A percentile compares a stretch with the other conserved stretches of the same genome.
These are phyloP conservation scores for Apiospora koreana DNA, from an alignment of 2,329 filamentous ascomycete genomes.

Conservation along the genomic window DNA sequence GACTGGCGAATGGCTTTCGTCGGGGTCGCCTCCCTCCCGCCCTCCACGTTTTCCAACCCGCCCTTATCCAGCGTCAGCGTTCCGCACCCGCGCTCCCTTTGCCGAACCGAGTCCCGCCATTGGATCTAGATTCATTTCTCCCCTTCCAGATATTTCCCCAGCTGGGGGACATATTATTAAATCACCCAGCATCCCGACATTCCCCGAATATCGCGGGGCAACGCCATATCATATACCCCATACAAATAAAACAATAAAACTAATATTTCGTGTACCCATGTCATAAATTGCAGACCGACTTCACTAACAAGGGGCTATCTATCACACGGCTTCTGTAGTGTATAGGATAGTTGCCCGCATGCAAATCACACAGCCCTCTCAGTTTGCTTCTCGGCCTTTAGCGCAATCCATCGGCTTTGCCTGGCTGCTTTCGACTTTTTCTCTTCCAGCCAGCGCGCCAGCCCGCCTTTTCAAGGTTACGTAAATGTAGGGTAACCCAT, in stretches of 20 bases:
- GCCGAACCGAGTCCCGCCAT: background rate
- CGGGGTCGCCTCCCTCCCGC: too few species aligned
- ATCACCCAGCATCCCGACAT: background rate
- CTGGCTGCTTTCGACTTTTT: background rate
- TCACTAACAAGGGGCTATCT: background rate
- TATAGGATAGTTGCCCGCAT: background rate
- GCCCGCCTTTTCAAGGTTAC: background rate
- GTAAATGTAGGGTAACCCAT: background rate
- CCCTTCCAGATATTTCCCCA: conserved; percentile 2
- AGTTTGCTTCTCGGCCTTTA: background rate
- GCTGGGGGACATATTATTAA: background rate
- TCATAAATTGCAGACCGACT: background rate
- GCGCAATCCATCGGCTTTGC: conserved; percentile 1
- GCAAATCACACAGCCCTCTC: background rate
- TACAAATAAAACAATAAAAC: background rate
- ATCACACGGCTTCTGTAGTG: background rate
- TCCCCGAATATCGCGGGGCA: background rate
- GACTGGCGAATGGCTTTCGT: background rate
- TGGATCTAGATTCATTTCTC: background rate
- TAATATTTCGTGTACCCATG: background rate
- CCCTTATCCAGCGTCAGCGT: background rate
- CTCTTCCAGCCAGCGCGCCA: background rate
- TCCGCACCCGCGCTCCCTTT: conserved; percentile 2
- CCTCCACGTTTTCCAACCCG: conserved; percentile 4
- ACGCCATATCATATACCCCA: background rate